A percentile compares a stretch with the other conserved stretches of the same genome.
Evolutionary conservation across 78 protist species (phyloP).

Genomic region (Anaeramoeba flamelloides): DNA sequence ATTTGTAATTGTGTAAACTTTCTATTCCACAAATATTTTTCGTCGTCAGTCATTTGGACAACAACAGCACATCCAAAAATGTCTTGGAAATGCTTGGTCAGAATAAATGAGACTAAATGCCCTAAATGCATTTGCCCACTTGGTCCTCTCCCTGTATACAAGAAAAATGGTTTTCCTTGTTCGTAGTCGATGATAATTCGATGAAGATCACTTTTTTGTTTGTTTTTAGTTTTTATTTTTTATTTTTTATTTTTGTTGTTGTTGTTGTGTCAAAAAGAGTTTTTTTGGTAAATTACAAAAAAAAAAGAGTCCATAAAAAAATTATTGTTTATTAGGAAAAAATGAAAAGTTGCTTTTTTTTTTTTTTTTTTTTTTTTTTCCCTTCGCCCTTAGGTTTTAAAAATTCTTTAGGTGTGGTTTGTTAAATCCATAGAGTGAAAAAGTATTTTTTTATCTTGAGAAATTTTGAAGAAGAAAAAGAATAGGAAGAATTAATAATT

Average conservation of each 20-base stretch:
- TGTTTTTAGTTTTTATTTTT: too few relatives aligned
- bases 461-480: not conserved
- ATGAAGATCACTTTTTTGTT: too few relatives aligned
- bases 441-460: too few relatives aligned
- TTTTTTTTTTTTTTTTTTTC: too few relatives aligned
- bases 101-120: not conserved
- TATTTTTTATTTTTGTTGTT: too few relatives aligned
- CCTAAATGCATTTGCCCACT: conserved; percentile 75
- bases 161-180: conserved; percentile 70
- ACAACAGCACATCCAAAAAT: conserved; percentile 88
- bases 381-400: too few relatives aligned
- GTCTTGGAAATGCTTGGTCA: conserved; percentile 52
- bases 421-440: too few relatives aligned
- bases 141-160: conserved; percentile 98
- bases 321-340: too few relatives aligned
- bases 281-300: not conserved
- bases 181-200: conserved; percentile 33
- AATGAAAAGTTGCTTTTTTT: too few relatives aligned
- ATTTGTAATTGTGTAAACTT: conserved; percentile 56
- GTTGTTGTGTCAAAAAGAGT: too few relatives aligned
- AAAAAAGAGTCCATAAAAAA: not conserved
- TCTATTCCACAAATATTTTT: conserved; percentile 68
- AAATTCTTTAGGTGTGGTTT: too few relatives aligned
- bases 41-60: conserved; percentile 98
- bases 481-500: not conserved